A percentile compares a stretch with the other conserved stretches of the same genome.
Evolutionary conservation across 768 basidiomycete species (phyloP).

Genomic region (Sarcodon aspratus): DNA sequence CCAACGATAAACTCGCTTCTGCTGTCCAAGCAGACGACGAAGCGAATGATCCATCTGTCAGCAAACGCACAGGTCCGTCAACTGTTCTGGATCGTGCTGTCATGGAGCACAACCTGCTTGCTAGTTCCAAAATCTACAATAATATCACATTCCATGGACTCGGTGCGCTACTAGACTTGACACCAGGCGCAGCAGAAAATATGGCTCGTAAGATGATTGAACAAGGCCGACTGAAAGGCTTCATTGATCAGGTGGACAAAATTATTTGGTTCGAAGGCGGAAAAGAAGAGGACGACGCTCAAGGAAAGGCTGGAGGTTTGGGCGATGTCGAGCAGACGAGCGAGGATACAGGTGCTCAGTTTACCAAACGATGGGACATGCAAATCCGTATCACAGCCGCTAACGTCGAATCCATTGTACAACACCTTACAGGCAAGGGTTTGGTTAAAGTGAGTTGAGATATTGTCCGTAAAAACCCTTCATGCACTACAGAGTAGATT

Average conservation of each 20-base stretch:
- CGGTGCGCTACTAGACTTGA: constrained; percentile 80
- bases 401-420: constrained; percentile 83
- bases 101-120: constrained; percentile 96
- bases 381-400: constrained; percentile 84
- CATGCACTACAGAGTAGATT: not conserved
- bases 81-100: constrained; percentile 96
- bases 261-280: constrained; percentile 89
- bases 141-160: constrained; percentile 96
- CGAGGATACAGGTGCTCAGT: constrained; percentile 80
- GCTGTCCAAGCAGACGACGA: constrained; percentile 45
- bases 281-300: constrained; percentile 82
- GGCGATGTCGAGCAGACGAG: constrained; percentile 80
- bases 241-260: constrained; percentile 92
- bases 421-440: constrained; percentile 63
- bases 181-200: constrained; percentile 87
- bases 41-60: constrained; percentile 34
- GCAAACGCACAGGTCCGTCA: constrained; percentile 72
- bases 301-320: constrained; percentile 89
- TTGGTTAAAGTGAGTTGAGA: constrained; percentile 29
- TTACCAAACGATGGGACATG: constrained; percentile 94
- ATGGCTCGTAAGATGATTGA: constrained; percentile 99
- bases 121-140: constrained; percentile 94
- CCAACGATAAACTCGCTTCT: constrained; percentile 71
- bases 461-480: not conserved
- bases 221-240: constrained; percentile 85